Evolutionary conservation across 768 basidiomycete species (phyloP).

Genomic region (Hygrophorus russula): DNA sequence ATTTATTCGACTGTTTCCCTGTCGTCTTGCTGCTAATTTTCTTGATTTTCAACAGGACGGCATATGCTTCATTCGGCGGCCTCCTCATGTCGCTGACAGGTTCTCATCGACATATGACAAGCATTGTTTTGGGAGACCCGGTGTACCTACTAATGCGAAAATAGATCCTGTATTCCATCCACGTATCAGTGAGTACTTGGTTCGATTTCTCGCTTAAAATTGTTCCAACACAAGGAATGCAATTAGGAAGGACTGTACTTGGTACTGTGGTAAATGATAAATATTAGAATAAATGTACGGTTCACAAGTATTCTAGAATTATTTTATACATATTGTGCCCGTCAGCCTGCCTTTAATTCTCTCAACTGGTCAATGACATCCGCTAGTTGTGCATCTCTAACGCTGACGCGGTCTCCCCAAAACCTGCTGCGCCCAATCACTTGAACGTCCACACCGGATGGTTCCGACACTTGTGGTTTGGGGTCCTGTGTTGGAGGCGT

Average conservation of each 20-base stretch:
- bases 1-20: constrained; percentile 1
- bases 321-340: not conserved
- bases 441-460: constrained; percentile 26
- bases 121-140: constrained; percentile 87
- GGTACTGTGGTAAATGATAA: too few relatives aligned
- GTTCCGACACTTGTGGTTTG: constrained; percentile 3
- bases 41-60: constrained; percentile 47
- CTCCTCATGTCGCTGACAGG: constrained; percentile 91
- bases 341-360: constrained; percentile 24
- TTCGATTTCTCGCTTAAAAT: too few relatives aligned
- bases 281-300: constrained; percentile 3
- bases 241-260: too few relatives aligned
- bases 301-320: constrained; percentile 2
- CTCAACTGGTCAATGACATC: constrained; percentile 35
- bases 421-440: constrained; percentile 25
- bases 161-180: constrained; percentile 22
- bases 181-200: too few relatives aligned
- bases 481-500: not conserved
- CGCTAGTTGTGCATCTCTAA: constrained; percentile 25
- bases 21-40: constrained; percentile 6
- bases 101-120: constrained; percentile 83
- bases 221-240: too few relatives aligned
- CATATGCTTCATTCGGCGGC: constrained; percentile 94
- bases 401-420: constrained; percentile 22
- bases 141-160: constrained; percentile 82